phyloP scores from a whole-genome alignment of 192 early-diverging fungal genomes.

The Radiomyces spectabilis region DNA sequence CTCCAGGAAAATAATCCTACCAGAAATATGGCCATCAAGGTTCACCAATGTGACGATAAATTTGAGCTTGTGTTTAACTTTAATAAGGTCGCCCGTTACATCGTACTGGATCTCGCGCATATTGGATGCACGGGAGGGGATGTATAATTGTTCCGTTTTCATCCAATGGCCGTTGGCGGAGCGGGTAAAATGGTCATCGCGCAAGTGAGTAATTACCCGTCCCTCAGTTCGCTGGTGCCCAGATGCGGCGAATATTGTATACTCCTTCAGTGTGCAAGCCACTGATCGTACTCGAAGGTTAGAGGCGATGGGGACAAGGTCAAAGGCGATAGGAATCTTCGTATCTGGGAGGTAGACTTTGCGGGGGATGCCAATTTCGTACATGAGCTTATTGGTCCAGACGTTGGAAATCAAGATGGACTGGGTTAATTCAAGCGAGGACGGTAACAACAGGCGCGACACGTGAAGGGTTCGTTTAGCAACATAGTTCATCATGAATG shows the following conservation, averaged over 20 bases:
- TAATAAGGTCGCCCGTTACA: conserved; percentile 24
- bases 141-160: not conserved
- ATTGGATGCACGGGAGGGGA: conserved; percentile 6
- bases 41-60: conserved; percentile 22
- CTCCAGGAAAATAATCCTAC: conserved; percentile 5
- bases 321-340: conserved; percentile 44
- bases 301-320: conserved; percentile 39
- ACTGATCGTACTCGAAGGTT: conserved; percentile 40
- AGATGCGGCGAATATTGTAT: conserved; percentile 31
- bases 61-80: conserved; percentile 30
- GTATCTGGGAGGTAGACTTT: conserved; percentile 41
- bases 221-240: conserved; percentile 11
- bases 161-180: conserved; percentile 8
- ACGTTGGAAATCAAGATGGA: conserved; percentile 44
- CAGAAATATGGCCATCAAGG: conserved; percentile 31
- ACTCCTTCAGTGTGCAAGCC: conserved; percentile 49
- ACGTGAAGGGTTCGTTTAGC: conserved; percentile 30
- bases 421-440: conserved; percentile 41
- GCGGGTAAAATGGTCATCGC: conserved; percentile 2
- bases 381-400: conserved; percentile 51
- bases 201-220: conserved; percentile 1
- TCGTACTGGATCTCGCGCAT: conserved; percentile 12
- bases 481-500: conserved; percentile 44
- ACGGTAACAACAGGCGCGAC: conserved; percentile 41
- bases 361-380: conserved; percentile 47